These are phyloP conservation scores for Alternaria burnsii DNA, from an alignment of 2,329 filamentous ascomycete genomes.

Conservation along the genomic window DNA sequence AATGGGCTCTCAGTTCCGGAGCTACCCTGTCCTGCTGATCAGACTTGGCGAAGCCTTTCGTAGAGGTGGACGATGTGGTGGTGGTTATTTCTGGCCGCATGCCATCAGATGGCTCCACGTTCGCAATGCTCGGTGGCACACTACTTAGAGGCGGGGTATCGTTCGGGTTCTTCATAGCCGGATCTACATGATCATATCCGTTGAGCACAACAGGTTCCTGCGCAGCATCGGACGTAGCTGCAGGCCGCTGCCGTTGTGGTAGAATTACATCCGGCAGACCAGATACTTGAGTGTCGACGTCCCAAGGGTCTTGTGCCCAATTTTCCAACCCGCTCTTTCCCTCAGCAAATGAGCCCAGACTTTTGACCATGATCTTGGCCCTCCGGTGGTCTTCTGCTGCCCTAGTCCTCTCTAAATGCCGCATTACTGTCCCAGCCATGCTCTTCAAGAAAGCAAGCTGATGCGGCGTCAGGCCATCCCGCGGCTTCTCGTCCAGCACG, in stretches of 20 bases:
- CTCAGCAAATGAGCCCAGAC: slow-evolving; percentile 49
- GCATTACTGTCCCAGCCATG: slow-evolving; percentile 64
- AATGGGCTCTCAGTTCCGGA: slow-evolving; percentile 46
- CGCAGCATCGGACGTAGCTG: slow-evolving; percentile 21
- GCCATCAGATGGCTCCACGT: slow-evolving; percentile 31
- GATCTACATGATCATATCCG: slow-evolving; percentile 31
- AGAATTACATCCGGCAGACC: slow-evolving; percentile 22
- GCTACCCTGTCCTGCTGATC: slow-evolving; percentile 35
- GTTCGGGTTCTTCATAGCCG: slow-evolving; percentile 29
- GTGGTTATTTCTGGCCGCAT: slow-evolving; percentile 24
- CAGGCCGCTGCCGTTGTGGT: slow-evolving; percentile 32
- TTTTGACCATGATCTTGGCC: slow-evolving; percentile 63
- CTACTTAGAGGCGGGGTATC: slow-evolving; percentile 20
- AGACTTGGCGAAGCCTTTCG: slow-evolving; percentile 21
- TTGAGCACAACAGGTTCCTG: slow-evolving; percentile 27
- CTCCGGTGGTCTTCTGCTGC: slow-evolving; percentile 62
- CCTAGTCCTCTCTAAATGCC: slow-evolving; percentile 67
- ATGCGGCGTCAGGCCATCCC: slow-evolving; percentile 58
- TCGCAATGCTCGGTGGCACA: slow-evolving; percentile 30
- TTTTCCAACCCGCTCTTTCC: slow-evolving; percentile 47
- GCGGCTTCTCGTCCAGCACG: slow-evolving; percentile 66
- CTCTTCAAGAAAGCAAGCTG: slow-evolving; percentile 65
- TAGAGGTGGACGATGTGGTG: slow-evolving; percentile 37
- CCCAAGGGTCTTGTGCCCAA: slow-evolving; percentile 46
- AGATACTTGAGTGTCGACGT: slow-evolving; percentile 26